Evolutionary conservation across 2,329 filamentous ascomycete genomes (phyloP), one percentile per base, ranked within the genome.

Genomic region (Clonostachys solani): DNA sequence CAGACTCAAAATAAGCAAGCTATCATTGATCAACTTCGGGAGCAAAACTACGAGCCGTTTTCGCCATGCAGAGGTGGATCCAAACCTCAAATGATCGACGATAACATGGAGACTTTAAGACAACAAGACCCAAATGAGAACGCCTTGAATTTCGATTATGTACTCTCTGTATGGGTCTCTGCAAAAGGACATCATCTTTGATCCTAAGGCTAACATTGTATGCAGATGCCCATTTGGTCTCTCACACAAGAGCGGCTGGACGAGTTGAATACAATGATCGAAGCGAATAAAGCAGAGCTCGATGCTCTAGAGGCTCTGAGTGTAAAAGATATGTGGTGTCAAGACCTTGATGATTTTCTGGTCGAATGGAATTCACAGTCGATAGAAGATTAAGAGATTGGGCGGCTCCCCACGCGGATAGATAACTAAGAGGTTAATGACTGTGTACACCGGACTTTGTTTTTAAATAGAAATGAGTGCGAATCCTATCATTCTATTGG

Each of bases 241-340:
- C 75, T 99, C 56, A 99, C 95, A 0, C 82, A 88, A 58, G 94
- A 99, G 68, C 88, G 92, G 43, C 87, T 99, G 5, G 90, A 96
- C 56, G 92, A 86, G 64, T 80, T 99, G 45, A 83, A 84, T 56
- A 80, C 80, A 50, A 89, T 92, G 61, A 96, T 97, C 56, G 81
- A 80, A 35, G 89, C 87, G 59, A 96, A 95, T 71, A 92, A 96
- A 71, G 73, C 75, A 0, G 92, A 97, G 66, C 82, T 96, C 52
- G 89, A 96, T 59, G 77, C 76, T 2, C 81, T 99, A 16, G 80
- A 88, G 55, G 84, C 83, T 49, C 80, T 92, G 50, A 85, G 81
- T 42, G 91, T 94, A 59, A 96, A 96, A 67, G 92, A 97, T 59
- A 79, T 99, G n/a, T 99, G 94, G 94, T 86, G 75, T 53, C 71